Evolutionary conservation across 2,329 filamentous ascomycete genomes (phyloP), one percentile per base, ranked within the genome.

Genomic region (Elsinoe perseae): DNA sequence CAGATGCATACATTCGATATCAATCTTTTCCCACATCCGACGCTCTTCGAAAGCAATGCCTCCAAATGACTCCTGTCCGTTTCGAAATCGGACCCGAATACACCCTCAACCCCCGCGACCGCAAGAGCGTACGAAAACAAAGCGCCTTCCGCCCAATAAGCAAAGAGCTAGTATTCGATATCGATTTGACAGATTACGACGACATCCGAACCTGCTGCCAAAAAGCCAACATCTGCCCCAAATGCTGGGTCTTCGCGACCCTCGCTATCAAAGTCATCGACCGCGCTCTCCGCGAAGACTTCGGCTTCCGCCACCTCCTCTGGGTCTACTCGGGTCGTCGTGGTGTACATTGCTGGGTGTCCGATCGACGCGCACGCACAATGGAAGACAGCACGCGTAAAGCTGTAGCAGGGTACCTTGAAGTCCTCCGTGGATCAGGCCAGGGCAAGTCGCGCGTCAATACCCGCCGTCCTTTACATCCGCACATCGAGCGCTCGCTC

Each of bases 51-150:
- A 96, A 95, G 72, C 90, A 96, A 64, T 89, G 96, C 56, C 77
- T 98, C 3, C 83, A 85, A 43, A 81, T 92, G 63, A 89, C 95
- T 66, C 93, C 93, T 2, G 87, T 88, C 1, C 89, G 93, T 72
- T 97, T 98, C 75, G 93, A 98, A 77, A 97, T 98, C 65, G 93
- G 93, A 0, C 93, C 93, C n/a, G 87, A 96, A 50, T 98, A 98
- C 74, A 89, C 81, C 54, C 87, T 90, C 46, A 96, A 97, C 69
- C 93, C 93, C 0, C 86, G 90, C 64, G 93, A 98, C 65, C 85
- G 92, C 66, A 98, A 97, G 74, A 85, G 85, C 0, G 73, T 97
- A 30, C 83, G 86, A 54, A 92, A 90, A 70, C 81, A 85, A 32
- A 82, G 83, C 48, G 83, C 88, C 7, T 96, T 98, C 74, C 86